These are phyloP conservation scores for Lasiodiplodia hormozganensis DNA, from an alignment of 2,329 filamentous ascomycete species.

Conservation along the genomic window DNA sequence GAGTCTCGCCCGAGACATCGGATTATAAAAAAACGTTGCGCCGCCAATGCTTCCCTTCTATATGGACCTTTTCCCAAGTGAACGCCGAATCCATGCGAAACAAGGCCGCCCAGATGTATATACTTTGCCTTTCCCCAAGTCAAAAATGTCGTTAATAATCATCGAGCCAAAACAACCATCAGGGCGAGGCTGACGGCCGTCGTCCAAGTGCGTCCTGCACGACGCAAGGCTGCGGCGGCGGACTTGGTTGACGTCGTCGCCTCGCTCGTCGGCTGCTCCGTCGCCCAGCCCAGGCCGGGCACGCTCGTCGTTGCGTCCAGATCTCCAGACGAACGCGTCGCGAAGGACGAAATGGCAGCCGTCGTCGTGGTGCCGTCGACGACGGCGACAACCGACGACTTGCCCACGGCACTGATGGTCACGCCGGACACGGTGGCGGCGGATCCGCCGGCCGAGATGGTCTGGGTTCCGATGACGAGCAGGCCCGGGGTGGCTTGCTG, in stretches of 20 bases:
- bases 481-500: background rate
- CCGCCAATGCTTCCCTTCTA: background rate
- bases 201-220: background rate
- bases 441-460: background rate
- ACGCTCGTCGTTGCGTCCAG: background rate
- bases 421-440: conserved; percentile 7
- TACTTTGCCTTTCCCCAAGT: background rate
- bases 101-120: background rate
- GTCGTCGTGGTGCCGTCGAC: conserved; percentile 2
- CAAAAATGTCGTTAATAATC: background rate
- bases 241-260: background rate
- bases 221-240: background rate
- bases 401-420: background rate
- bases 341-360: background rate
- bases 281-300: background rate
- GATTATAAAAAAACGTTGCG: background rate
- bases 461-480: background rate
- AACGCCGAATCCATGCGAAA: background rate
- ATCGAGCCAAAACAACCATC: background rate
- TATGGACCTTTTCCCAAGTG: background rate
- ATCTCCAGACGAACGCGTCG: background rate
- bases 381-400: background rate
- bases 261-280: background rate
- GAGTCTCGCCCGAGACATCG: background rate
- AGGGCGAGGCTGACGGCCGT: background rate